phyloP scores from a whole-genome alignment of 257 asterid genomes.

The Primulina huaijiensis region DNA sequence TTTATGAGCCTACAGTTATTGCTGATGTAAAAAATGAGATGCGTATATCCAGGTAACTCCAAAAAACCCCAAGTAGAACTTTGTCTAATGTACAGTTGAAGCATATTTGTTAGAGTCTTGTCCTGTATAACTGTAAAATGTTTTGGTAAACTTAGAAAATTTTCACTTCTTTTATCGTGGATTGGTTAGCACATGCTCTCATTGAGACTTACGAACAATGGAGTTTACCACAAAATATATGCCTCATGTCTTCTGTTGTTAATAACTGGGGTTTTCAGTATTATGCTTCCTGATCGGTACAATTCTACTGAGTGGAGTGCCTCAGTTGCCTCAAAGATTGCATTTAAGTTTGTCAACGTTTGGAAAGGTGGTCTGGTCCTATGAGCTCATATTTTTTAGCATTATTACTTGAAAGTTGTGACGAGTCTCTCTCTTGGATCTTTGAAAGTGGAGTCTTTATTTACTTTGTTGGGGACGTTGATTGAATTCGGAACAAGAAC shows the following conservation, averaged over 20 bases:
- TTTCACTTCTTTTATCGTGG: neutral
- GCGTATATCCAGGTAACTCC: constrained; percentile 68
- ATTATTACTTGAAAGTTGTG: neutral
- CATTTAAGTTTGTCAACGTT: neutral
- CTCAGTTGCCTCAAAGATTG: neutral
- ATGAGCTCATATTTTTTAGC: neutral
- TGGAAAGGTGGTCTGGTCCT: neutral
- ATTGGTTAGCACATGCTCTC: neutral
- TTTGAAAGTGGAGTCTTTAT: constrained; percentile 2
- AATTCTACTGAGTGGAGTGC: too few relatives aligned
- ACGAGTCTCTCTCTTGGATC: neutral
- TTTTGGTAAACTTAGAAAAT: constrained; percentile 6
- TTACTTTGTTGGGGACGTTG: neutral
- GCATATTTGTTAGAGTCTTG: constrained; percentile 5
- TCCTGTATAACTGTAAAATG: constrained; percentile 7
- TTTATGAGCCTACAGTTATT: constrained; percentile 89
- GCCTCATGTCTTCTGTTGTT: neutral
- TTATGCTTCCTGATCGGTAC: neutral
- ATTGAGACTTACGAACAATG: neutral
- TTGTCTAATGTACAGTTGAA: constrained; percentile 8
- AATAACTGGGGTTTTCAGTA: neutral
- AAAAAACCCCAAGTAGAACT: constrained; percentile 14
- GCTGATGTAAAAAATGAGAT: constrained; percentile 77
- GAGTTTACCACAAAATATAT: neutral
- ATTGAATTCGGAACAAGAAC: neutral